phyloP scores from a whole-genome alignment of 768 basidiomycete species.

The Termitomyces sp. region DNA sequence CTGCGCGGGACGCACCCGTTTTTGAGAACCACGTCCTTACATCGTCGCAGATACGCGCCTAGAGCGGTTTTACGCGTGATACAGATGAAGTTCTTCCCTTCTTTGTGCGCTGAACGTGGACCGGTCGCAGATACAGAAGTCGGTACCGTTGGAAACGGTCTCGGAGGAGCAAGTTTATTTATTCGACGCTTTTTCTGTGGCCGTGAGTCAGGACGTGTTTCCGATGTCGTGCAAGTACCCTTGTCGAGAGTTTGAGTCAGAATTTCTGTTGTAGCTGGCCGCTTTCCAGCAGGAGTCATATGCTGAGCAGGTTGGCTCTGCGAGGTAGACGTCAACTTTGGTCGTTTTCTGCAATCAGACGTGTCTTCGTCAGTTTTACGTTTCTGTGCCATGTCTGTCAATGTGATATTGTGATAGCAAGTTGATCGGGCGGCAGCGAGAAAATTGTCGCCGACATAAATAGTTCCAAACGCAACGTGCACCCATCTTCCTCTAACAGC shows the following conservation, averaged over 20 bases:
- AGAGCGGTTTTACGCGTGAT: slow-evolving; percentile 73
- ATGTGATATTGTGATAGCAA: slow-evolving; percentile 3
- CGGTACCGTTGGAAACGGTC: slow-evolving; percentile 76
- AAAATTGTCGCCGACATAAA: slow-evolving; percentile 16
- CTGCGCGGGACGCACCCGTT: slow-evolving; percentile 52
- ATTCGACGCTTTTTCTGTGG: slow-evolving; percentile 30
- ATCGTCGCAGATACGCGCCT: slow-evolving; percentile 71
- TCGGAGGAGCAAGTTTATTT: slow-evolving; percentile 65
- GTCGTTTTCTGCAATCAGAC: slow-evolving; percentile 23
- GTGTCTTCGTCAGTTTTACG: slow-evolving; percentile 31
- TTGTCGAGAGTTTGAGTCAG: not conserved
- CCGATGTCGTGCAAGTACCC: not conserved
- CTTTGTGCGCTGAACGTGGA: slow-evolving; percentile 71
- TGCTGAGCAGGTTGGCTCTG: slow-evolving; percentile 13
- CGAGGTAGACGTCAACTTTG: slow-evolving; percentile 23
- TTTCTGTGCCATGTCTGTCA: slow-evolving; percentile 26
- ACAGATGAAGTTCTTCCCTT: slow-evolving; percentile 81
- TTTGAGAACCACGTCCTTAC: slow-evolving; percentile 66
- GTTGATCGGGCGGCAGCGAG: slow-evolving; percentile 12
- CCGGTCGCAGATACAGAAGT: slow-evolving; percentile 76
- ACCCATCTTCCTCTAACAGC: slow-evolving; percentile 19
- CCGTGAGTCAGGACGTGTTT: slow-evolving; percentile 4
- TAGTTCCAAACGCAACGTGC: slow-evolving; percentile 19
- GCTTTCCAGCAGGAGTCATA: not conserved
- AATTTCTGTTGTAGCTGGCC: not conserved